These are phyloP conservation scores for Tillandsia leiboldiana DNA, from an alignment of 176 grass and related monocot genomes.

Conservation along the genomic window DNA sequence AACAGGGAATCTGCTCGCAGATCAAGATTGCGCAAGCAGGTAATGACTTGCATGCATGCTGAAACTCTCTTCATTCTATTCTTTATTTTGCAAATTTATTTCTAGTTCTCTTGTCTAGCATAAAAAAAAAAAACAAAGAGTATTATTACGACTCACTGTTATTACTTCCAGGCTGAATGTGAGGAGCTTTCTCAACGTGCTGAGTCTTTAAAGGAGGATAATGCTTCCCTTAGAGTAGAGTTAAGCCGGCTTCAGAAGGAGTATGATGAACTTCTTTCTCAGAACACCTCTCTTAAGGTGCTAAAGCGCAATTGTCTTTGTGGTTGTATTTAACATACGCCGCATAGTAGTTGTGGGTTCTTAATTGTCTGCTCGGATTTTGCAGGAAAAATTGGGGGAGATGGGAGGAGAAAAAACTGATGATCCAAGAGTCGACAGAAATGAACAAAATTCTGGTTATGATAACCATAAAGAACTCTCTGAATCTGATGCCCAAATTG, in stretches of 20 bases:
- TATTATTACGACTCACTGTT: neutral
- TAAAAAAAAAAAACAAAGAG: neutral
- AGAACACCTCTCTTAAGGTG: constrained; percentile 93
- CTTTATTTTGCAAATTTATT: neutral
- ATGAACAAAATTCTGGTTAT: neutral
- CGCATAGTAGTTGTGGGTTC: neutral
- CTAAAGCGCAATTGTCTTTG: neutral
- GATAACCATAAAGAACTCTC: neutral
- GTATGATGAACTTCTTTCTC: constrained; percentile 53
- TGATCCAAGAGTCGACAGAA: constrained; percentile 32
- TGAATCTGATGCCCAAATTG: neutral
- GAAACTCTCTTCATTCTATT: neutral
- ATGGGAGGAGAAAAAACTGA: constrained; percentile 1
- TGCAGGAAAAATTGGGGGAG: constrained; percentile 53
- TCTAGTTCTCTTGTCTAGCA: neutral
- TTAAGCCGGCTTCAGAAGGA: constrained; percentile 70
- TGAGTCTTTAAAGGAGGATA: constrained; percentile 64
- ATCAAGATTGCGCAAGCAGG: constrained; percentile 85
- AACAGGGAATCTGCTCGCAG: constrained; percentile 95
- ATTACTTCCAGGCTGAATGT: constrained; percentile 57
- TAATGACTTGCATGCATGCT: constrained; percentile 12
- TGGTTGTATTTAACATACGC: neutral
- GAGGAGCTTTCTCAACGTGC: constrained; percentile 77
- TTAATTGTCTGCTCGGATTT: constrained; percentile 7
- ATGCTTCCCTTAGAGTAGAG: constrained; percentile 64